Evolutionary conservation across 2,329 filamentous ascomycete genomes (phyloP).

Genomic region (Fonsecaea pedrosoi): DNA sequence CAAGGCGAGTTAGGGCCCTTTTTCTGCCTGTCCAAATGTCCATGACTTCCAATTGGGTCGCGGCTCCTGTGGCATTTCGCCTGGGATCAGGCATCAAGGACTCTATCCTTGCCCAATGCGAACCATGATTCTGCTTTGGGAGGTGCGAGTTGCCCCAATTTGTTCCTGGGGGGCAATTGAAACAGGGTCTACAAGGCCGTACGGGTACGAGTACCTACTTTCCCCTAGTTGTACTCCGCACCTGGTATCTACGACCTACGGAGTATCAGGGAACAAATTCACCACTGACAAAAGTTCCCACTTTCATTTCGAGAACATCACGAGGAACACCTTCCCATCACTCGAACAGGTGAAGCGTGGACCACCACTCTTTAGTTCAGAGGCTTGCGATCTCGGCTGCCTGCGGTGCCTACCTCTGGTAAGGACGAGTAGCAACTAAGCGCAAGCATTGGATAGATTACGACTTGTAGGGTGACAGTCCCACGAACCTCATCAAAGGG

Average conservation of each 20-base stretch:
- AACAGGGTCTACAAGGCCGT: not conserved
- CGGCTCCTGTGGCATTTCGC: constrained; percentile 29
- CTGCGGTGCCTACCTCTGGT: not conserved
- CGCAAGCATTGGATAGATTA: not conserved
- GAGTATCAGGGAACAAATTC: too few relatives aligned
- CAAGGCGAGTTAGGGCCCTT: constrained; percentile 23
- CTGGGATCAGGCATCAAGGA: constrained; percentile 35
- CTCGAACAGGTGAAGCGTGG: constrained; percentile 1
- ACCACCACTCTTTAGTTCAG: not conserved
- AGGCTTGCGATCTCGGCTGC: not conserved
- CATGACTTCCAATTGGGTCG: constrained; percentile 28
- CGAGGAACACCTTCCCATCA: not conserved
- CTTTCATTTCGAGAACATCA: constrained; percentile 8
- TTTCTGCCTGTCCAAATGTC: constrained; percentile 2
- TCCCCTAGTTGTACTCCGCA: too few relatives aligned
- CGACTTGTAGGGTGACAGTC: not conserved
- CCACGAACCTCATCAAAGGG: not conserved
- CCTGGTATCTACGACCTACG: too few relatives aligned
- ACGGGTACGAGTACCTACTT: too few relatives aligned
- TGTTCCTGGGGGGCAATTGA: constrained; percentile 17
- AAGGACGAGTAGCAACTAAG: too few relatives aligned
- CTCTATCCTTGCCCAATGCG: constrained; percentile 29
- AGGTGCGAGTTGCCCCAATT: constrained; percentile 19
- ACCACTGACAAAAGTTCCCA: not conserved
- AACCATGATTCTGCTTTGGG: constrained; percentile 30